Evolutionary conservation across 805 yeast species (phyloP), one percentile per base, ranked within the genome.

Genomic region (Metschnikowia koreensis): DNA sequence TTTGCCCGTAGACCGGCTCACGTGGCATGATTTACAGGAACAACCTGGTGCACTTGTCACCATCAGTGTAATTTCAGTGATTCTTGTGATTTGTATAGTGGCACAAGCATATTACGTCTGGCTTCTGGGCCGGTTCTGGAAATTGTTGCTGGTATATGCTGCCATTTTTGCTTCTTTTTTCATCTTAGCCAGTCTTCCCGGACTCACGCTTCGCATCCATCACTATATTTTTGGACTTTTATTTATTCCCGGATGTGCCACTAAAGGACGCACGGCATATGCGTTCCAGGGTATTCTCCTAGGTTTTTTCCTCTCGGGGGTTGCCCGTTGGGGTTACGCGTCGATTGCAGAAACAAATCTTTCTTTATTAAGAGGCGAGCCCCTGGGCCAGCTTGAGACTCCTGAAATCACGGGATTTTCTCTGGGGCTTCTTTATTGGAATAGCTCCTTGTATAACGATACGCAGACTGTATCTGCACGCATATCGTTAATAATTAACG

Each of bases 321-420:
- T 89, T 1, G 82, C 96, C 0, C 74, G 96, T 50, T 93, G 99
- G 99, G 97, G 94, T 50, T 84, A 87, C 61, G 97, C 96, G 2
- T 84, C 97, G 12, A 82, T 93, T 51, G 83, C 88, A 1, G 97
- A 93, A 63, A 89, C 97, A 0, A 79, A 79, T 27, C 69, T 76
- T 5, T 77, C 88, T 2, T 66, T 92, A 41, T 66, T 82, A 50
- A 74, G 97, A 58, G 87, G 87, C 16, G 96, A 88, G 59, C 92
- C 96, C 0, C 79, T 81, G 42, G 83, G 82, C 0, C 66, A 61
- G 38, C 61, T 77, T 27, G 57, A 69, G 13, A 87, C 89, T 6
- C 90, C 90, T 0, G 49, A 47, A 2, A 71, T 83, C 38, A 53
- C 61, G 1, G 73, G 72, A 0, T 73, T 62, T 56, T 60, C 71